Evolutionary conservation across 805 yeast genomes (phyloP).

Genomic region (Wickerhamomyces hampshirensis): DNA sequence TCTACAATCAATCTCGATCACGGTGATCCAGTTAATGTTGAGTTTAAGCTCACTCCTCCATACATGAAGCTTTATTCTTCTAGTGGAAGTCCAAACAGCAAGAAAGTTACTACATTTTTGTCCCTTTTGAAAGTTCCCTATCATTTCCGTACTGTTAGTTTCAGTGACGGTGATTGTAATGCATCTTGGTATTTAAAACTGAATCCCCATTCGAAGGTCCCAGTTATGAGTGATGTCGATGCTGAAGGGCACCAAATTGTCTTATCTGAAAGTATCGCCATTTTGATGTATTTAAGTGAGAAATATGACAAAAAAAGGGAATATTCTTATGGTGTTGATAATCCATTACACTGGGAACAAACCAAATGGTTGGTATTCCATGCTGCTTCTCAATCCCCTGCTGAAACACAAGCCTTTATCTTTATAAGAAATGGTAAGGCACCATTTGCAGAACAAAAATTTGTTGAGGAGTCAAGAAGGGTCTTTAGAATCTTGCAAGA

Average conservation of each 20-base stretch:
- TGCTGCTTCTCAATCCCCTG: constrained; percentile 56
- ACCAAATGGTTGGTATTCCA: constrained; percentile 53
- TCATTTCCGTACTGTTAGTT: constrained; percentile 35
- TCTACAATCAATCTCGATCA: too few relatives aligned
- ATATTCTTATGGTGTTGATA: constrained; percentile 30
- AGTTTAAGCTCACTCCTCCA: too few relatives aligned
- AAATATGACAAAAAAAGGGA: constrained; percentile 53
- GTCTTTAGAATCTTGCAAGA: constrained; percentile 50
- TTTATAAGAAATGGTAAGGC: constrained; percentile 39
- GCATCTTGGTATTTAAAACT: constrained; percentile 51
- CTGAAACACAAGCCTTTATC: constrained; percentile 56
- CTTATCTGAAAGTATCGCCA: constrained; percentile 58
- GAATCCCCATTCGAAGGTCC: constrained; percentile 62
- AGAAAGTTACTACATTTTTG: constrained; percentile 32
- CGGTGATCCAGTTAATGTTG: too few relatives aligned
- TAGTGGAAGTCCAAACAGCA: constrained; percentile 38
- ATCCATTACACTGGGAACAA: constrained; percentile 45
- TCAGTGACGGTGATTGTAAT: constrained; percentile 42
- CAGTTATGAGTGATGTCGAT: constrained; percentile 40
- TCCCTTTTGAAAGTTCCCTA: constrained; percentile 29
- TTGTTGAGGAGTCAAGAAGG: constrained; percentile 44
- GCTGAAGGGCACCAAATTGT: constrained; percentile 37
- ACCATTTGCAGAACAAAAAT: constrained; percentile 51
- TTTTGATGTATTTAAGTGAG: constrained; percentile 53
- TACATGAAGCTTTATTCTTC: constrained; percentile 38